Evolutionary conservation across 1,284 basidiomycete genomes (phyloP).

Genomic region (Agroathelia rolfsii): DNA sequence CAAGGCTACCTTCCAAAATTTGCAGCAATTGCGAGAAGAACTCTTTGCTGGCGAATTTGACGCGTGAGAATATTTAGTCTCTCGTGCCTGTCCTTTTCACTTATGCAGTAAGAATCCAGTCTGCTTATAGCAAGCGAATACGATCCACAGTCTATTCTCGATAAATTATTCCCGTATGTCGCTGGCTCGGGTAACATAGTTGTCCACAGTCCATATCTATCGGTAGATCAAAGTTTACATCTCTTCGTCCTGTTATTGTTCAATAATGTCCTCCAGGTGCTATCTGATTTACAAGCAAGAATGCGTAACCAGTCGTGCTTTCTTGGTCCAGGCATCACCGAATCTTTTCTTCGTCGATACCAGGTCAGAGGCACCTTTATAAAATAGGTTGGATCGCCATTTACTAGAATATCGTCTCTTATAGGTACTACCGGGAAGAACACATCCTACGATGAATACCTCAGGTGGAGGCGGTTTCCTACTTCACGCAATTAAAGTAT

Average conservation of each 20-base stretch:
- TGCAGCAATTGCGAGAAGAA: conserved; percentile 65
- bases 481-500: conserved; percentile 81
- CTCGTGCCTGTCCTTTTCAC: neutral
- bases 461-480: conserved; percentile 87
- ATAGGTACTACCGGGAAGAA: conserved; percentile 88
- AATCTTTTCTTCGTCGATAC: conserved; percentile 86
- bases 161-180: conserved; percentile 67
- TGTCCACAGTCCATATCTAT: conserved; percentile 75
- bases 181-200: conserved; percentile 82
- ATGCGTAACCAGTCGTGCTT: conserved; percentile 62
- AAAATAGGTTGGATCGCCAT: neutral
- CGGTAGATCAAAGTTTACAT: conserved; percentile 35
- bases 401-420: conserved; percentile 2
- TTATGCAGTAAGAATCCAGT: conserved; percentile 27
- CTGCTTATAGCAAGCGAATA: conserved; percentile 80
- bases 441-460: conserved; percentile 92
- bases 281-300: conserved; percentile 70
- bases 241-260: conserved; percentile 5
- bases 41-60: conserved; percentile 85
- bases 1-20: conserved; percentile 47
- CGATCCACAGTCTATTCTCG: conserved; percentile 77
- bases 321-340: conserved; percentile 75
- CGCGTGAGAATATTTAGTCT: conserved; percentile 36
- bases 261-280: conserved; percentile 29
- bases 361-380: conserved; percentile 45